Base-by-base conservation (phyloP, 306 rosid genomes). In the Ormosia semicastrata region DNA sequence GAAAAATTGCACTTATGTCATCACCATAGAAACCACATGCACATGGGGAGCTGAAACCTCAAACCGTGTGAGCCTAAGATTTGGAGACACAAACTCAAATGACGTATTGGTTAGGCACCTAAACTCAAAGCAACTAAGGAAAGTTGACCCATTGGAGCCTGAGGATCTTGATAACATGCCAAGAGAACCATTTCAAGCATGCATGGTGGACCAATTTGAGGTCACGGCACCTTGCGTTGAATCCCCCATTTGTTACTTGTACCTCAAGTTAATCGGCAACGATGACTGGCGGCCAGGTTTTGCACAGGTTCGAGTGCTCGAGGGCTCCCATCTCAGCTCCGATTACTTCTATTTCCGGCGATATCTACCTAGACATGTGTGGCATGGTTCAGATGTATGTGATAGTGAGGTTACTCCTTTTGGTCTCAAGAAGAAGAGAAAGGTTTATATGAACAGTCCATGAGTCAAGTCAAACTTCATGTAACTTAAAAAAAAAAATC, bases 201-300 rank as follows among this genome's bases (percentile, higher is more conserved):
- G 98, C 80, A 73, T 66, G 84, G 93, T 94, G 37, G 97, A 94
- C 81, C 82, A 86, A 37, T 92, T 94, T 75, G 87, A 79, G 41
- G 91, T 92, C 8, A 74, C 66, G n/a, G 94, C 89, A 17, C 89
- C 74, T 6, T 92, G 98, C 34, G 85, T 94, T 0, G 86, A 86
- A 41, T 87, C 92, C 0, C 90, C 94, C 2, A 77, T 94, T 8
- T 94, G 97, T 85, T 89, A 89, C 75, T 73, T 94, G 30, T 94
- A 91, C 74, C 91, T 94, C 34, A 94, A 92, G 76, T 41, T 89
- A 29, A 29, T 66, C 3, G 97, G 98, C 8, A 13, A 46, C 3
- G 97, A 94, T n/a, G 90, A 94, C 9, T 92, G 98, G 98, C 82
- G 94, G 57, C 97, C 94, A 0, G 98, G 94, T 56, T 92, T 86